Evolutionary conservation across 331 rosid genomes (phyloP), one percentile per base, ranked within the genome.

Genomic region (Erythrophleum ivorense): DNA sequence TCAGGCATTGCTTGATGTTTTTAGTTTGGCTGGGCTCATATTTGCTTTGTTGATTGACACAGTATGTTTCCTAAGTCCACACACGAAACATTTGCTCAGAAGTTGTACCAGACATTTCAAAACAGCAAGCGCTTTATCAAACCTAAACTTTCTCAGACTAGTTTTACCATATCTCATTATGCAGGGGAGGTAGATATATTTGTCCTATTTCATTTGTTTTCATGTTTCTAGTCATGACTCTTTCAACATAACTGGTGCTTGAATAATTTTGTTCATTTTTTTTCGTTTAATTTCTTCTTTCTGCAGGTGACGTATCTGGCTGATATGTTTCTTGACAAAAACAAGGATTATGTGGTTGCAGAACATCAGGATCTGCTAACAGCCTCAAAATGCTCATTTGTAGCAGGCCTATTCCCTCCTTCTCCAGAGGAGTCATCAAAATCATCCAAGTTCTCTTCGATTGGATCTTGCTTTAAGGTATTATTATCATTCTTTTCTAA

Each of bases 21-120:
- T 73, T 71, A 55, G 45, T 77, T 63, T 85, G 59, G 81, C 73
- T 77, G 84, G 81, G 81, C 89, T 88, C 75, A 90, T 71, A 59
- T 60, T 82, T 75, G 53, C 78, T 49, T 79, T 24, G 48, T 83
- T 81, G 33, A 85, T 87, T 89, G 60, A 68, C 41, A 63, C 97
- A 95, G 99, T 83, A 95, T 95, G 99, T 95, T 95, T 86, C 99
- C 99, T 24, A 95, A 93, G 89, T 95, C 99, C 49, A 93, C 99
- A 14, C 99, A 95, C 70, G 99, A 95, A 91, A 95, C 99, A 33
- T 95, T 95, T 68, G 83, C 98, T 82, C 98, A 95, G 90, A 95
- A 95, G 86, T 85, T 93, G 85, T 95, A 95, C 84, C 99, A 95
- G 90, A 95, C 98, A 58, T 93, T 95, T 92, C 89, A 89, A 85